A percentile compares a stretch with the other conserved stretches of the same genome.
Conservation (phyloP, 148 eudicot species). For the Vaccinium vitisidaea region DNA sequence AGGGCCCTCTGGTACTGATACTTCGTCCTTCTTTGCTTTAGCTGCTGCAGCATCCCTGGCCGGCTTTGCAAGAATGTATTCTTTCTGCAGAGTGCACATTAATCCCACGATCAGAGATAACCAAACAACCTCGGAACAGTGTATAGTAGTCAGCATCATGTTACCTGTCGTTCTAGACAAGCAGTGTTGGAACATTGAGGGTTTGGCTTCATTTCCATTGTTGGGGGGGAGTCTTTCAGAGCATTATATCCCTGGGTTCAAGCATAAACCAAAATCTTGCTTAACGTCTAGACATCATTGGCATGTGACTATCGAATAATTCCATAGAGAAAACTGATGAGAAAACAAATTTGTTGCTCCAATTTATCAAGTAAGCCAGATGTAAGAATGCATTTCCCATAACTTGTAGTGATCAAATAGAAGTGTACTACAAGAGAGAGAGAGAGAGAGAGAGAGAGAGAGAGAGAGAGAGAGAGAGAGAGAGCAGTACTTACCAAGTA, state of each 20-base stretch:
- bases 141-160: not conserved
- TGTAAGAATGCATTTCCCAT: not conserved
- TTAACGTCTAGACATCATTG: no score
- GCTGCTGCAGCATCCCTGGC: slow-evolving; percentile 82
- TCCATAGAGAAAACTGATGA: no score
- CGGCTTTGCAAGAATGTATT: slow-evolving; percentile 67
- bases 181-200: slow-evolving; percentile 84
- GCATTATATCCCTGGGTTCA: slow-evolving; percentile 98
- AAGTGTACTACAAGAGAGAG: not conserved
- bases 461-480: not conserved
- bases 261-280: no score
- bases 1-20: slow-evolving; percentile 46
- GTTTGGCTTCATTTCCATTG: slow-evolving; percentile 98
- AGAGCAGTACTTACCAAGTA: slow-evolving; percentile 57
- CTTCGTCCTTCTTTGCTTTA: slow-evolving; percentile 76
- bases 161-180: slow-evolving; percentile 89
- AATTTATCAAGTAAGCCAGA: not conserved
- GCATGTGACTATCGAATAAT: not conserved
- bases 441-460: slow-evolving; percentile 7
- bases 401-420: not conserved
- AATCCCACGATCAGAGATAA: not conserved
- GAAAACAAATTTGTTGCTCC: not conserved
- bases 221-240: slow-evolving; percentile 83
- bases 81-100: slow-evolving; percentile 51
- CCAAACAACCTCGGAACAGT: slow-evolving; percentile 9